Percentiles rank a stretch among this genome's conserved stretches.
These are phyloP conservation scores for Davidsoniella virescens DNA, from an alignment of 2,329 filamentous ascomycete genomes.

Conservation along the genomic window DNA sequence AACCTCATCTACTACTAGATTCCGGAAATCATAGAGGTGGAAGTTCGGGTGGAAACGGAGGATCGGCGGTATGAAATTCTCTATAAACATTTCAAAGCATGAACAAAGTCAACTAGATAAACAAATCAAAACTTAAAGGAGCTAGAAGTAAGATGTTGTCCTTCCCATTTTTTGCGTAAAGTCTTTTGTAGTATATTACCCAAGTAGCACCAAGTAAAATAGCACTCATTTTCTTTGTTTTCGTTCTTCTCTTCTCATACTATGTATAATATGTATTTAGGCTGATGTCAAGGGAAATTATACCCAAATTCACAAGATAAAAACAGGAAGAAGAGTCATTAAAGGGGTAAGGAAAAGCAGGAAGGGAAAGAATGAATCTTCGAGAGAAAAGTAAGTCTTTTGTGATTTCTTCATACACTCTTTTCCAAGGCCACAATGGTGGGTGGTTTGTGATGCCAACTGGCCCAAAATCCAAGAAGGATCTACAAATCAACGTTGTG, in stretches of 20 bases:
- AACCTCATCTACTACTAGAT: constrained; percentile 76
- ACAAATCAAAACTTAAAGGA: neutral
- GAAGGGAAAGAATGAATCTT: neutral
- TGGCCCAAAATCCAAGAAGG: neutral
- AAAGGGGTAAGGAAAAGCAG: neutral
- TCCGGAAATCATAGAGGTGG: constrained; percentile 25
- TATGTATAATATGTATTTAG: neutral
- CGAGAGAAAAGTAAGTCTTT: no score
- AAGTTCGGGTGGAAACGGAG: constrained; percentile 18
- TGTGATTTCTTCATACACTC: no score
- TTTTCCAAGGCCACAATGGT: neutral
- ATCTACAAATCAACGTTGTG: no score
- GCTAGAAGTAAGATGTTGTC: neutral
- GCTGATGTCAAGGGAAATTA: neutral
- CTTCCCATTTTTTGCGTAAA: neutral
- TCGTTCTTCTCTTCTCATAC: neutral
- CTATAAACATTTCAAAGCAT: no score
- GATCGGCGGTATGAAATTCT: constrained; percentile 13
- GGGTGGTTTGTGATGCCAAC: neutral
- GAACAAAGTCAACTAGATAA: neutral
- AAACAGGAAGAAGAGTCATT: neutral
- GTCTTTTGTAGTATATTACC: neutral
- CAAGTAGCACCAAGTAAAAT: no score
- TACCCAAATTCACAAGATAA: no score
- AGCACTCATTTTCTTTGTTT: neutral